Evolutionary conservation across 768 basidiomycete species (phyloP).

Genomic region (Dioszegia hungarica): DNA sequence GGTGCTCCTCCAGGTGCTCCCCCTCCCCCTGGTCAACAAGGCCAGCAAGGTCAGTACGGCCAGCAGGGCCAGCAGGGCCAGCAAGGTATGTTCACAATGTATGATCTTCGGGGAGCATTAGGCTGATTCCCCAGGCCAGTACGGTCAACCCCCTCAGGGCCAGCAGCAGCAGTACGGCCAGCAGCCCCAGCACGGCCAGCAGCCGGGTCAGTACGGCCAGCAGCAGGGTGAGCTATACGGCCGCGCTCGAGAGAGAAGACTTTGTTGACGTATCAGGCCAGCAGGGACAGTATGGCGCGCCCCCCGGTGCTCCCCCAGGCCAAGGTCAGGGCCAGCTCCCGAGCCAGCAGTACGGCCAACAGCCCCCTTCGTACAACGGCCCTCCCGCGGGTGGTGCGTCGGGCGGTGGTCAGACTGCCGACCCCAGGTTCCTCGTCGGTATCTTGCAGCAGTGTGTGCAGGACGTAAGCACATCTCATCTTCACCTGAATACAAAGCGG

Average conservation of each 20-base stretch:
- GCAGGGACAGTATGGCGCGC: slow-evolving; percentile 11
- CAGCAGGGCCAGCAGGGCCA: slow-evolving; percentile 14
- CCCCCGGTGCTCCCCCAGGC: neutral
- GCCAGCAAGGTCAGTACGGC: slow-evolving; percentile 24
- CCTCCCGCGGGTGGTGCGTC: slow-evolving; percentile 18
- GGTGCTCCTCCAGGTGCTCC: slow-evolving; percentile 25
- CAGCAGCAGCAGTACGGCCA: slow-evolving; percentile 19
- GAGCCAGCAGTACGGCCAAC: slow-evolving; percentile 36
- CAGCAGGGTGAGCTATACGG: slow-evolving; percentile 6
- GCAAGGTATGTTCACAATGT: neutral
- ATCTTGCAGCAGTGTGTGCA: slow-evolving; percentile 47
- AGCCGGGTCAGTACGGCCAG: slow-evolving; percentile 18
- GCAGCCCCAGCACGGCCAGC: slow-evolving; percentile 13
- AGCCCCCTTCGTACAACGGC: slow-evolving; percentile 31
- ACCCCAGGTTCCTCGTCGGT: slow-evolving; percentile 27
- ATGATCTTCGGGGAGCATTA: slow-evolving; percentile 16
- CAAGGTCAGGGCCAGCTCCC: no score
- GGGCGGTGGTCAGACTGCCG: slow-evolving; percentile 19
- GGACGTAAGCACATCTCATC: slow-evolving; percentile 32
- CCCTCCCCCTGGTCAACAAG: slow-evolving; percentile 7
- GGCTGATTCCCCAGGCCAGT: slow-evolving; percentile 15
- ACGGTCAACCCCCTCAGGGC: slow-evolving; percentile 11
- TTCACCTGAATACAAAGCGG: no score
- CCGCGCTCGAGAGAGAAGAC: no score
- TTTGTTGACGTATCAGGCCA: neutral